phyloP scores from a whole-genome alignment of 345 rosid species.

The Salix exigua region DNA sequence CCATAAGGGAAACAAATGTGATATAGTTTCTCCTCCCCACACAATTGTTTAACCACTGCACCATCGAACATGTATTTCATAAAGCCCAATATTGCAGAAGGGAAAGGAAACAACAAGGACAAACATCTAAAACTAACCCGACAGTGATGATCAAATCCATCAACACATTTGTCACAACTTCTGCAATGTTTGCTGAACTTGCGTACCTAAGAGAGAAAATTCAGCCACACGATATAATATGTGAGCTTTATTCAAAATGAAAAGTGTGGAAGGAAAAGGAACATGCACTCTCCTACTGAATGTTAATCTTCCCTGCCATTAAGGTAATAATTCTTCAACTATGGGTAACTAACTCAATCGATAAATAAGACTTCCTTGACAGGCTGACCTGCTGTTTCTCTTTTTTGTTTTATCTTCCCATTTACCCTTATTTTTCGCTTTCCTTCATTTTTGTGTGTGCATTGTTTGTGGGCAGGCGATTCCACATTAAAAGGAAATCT shows the following conservation, averaged over 20 bases:
- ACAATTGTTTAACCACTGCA: slow-evolving; percentile 95
- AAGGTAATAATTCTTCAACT: neutral
- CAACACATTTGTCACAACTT: slow-evolving; percentile 91
- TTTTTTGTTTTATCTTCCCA: neutral
- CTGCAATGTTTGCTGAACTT: slow-evolving; percentile 96
- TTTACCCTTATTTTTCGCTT: neutral
- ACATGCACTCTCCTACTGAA: neutral
- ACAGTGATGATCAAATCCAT: slow-evolving; percentile 98
- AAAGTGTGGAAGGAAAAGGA: neutral
- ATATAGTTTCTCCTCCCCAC: slow-evolving; percentile 87
- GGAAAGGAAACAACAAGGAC: neutral
- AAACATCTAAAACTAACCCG: slow-evolving; percentile 48
- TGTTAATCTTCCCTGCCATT: neutral
- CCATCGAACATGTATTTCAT: slow-evolving; percentile 13
- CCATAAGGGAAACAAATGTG: slow-evolving; percentile 88
- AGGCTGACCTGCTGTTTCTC: too few species aligned
- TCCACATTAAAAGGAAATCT: neutral
- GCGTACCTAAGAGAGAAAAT: slow-evolving; percentile 46
- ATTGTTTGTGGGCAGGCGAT: neutral
- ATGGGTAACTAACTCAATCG: neutral
- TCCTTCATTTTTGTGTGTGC: neutral
- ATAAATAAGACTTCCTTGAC: neutral
- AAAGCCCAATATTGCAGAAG: neutral
- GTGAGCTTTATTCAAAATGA: neutral
- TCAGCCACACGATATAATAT: neutral